A percentile compares a stretch with the other conserved stretches of the same genome.
These are phyloP conservation scores for Beverwykella pulmonaria DNA, from an alignment of 495 filamentous ascomycete species.

Conservation along the genomic window DNA sequence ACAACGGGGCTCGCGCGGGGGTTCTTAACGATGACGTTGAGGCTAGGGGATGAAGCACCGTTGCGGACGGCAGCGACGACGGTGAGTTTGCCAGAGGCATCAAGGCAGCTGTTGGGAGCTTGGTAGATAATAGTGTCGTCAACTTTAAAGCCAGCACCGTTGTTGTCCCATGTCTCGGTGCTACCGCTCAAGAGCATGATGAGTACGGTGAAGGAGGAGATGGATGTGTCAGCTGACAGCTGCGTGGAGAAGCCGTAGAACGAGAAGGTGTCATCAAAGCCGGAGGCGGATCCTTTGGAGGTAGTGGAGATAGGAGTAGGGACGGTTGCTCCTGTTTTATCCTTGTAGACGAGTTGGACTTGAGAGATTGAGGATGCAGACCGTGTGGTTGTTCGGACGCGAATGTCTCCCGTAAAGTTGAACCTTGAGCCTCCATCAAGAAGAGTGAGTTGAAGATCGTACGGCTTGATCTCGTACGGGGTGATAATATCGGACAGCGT, in stretches of 20 bases:
- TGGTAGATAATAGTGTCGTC: slow-evolving; percentile 48
- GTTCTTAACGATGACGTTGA: slow-evolving; percentile 55
- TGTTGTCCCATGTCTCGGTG: slow-evolving; percentile 45
- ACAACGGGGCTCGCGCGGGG: slow-evolving; percentile 49
- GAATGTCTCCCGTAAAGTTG: slow-evolving; percentile 48
- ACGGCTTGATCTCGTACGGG: slow-evolving; percentile 63
- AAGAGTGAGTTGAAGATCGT: slow-evolving; percentile 49
- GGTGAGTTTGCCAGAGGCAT: slow-evolving; percentile 37
- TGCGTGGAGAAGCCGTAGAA: slow-evolving; percentile 47
- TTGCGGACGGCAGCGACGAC: slow-evolving; percentile 50
- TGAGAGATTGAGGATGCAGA: slow-evolving; percentile 37
- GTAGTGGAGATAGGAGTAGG: slow-evolving; percentile 51
- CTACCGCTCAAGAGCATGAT: slow-evolving; percentile 38
- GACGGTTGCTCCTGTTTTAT: slow-evolving; percentile 44
- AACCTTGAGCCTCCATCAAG: slow-evolving; percentile 44
- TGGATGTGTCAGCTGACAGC: slow-evolving; percentile 42
- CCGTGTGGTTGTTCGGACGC: slow-evolving; percentile 46
- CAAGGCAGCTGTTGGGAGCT: slow-evolving; percentile 47
- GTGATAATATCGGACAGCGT: slow-evolving; percentile 56
- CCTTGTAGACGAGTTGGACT: slow-evolving; percentile 47
- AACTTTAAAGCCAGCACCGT: slow-evolving; percentile 46
- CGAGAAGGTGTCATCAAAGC: slow-evolving; percentile 63
- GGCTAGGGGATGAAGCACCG: slow-evolving; percentile 46
- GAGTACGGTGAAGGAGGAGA: slow-evolving; percentile 48
- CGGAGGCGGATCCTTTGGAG: slow-evolving; percentile 52